These are phyloP conservation scores for Collybia sp. DNA, from an alignment of 768 basidiomycete species.

Conservation along the genomic window DNA sequence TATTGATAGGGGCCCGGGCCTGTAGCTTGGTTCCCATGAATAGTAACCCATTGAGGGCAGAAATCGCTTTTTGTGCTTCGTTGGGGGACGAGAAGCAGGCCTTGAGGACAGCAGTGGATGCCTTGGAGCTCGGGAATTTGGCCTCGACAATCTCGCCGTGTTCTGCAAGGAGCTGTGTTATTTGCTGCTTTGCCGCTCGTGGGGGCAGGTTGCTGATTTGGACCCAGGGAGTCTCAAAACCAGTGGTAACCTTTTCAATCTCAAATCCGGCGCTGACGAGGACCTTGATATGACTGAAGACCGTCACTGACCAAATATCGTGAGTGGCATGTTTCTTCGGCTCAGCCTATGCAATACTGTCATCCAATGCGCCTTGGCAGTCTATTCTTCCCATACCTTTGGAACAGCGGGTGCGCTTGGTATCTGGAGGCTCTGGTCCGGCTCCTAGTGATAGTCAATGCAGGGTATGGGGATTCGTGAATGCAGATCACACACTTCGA, in stretches of 20 bases:
- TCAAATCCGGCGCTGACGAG: constrained; percentile 58
- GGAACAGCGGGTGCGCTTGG: not conserved
- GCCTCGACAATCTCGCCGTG: constrained; percentile 46
- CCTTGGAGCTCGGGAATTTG: constrained; percentile 14
- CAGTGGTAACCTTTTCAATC: constrained; percentile 52
- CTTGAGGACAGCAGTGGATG: constrained; percentile 24
- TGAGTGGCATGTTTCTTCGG: constrained; percentile 1
- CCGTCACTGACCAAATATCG: constrained; percentile 17
- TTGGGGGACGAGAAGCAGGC: constrained; percentile 43
- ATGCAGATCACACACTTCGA: too few species aligned
- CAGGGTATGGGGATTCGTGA: too few species aligned
- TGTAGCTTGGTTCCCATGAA: constrained; percentile 34
- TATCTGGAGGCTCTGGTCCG: not conserved
- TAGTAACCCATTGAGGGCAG: constrained; percentile 40
- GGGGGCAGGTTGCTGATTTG: constrained; percentile 46
- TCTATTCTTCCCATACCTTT: not conserved
- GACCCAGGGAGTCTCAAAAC: constrained; percentile 66
- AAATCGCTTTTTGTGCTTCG: constrained; percentile 50
- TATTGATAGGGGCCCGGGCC: constrained; percentile 41
- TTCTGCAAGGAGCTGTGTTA: constrained; percentile 33
- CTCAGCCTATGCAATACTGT: not conserved
- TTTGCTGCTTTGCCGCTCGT: constrained; percentile 20
- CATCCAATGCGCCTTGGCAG: not conserved
- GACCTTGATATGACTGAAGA: constrained; percentile 54
- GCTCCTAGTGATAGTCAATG: not conserved